These are phyloP conservation scores for Lasiodiplodia sp. DNA, from an alignment of 2,329 filamentous ascomycete genomes.

Conservation along the genomic window DNA sequence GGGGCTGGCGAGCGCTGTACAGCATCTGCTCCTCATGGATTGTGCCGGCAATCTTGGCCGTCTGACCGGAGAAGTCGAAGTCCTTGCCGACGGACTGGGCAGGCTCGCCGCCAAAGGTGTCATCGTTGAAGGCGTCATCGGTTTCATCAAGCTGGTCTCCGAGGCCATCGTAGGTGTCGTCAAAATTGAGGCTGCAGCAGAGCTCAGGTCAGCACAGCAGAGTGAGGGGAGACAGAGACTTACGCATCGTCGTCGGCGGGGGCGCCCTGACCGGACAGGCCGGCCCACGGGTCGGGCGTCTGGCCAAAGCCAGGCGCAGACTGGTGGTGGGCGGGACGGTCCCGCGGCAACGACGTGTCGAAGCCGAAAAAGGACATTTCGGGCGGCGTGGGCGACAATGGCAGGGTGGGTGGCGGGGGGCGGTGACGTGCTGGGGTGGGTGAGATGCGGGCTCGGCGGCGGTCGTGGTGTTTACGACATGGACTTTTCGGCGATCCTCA, in stretches of 20 bases:
- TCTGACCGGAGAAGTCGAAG: slow-evolving; percentile 96
- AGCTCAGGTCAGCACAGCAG: slow-evolving; percentile 50
- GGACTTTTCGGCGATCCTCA: slow-evolving; percentile 18
- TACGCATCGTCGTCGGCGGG: slow-evolving; percentile 67
- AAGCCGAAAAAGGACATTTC: slow-evolving; percentile 93
- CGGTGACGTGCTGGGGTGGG: slow-evolving; percentile 20
- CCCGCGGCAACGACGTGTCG: slow-evolving; percentile 71
- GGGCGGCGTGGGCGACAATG: slow-evolving; percentile 32
- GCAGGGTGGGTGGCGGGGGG: slow-evolving; percentile 32
- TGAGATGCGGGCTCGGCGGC: slow-evolving; percentile 16
- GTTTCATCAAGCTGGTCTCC: slow-evolving; percentile 90
- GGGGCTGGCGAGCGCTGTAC: slow-evolving; percentile 76
- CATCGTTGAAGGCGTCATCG: slow-evolving; percentile 94
- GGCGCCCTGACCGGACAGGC: slow-evolving; percentile 67
- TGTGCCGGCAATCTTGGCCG: slow-evolving; percentile 82
- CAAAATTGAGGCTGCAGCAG: slow-evolving; percentile 76
- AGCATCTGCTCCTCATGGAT: slow-evolving; percentile 91
- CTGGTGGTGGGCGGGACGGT: slow-evolving; percentile 67
- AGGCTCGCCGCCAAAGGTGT: slow-evolving; percentile 75
- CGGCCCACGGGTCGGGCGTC: slow-evolving; percentile 84
- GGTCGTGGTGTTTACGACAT: slow-evolving; percentile 18
- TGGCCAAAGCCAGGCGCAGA: slow-evolving; percentile 83
- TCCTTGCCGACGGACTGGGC: slow-evolving; percentile 77
- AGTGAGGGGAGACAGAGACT: slow-evolving; percentile 45
- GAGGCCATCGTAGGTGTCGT: slow-evolving; percentile 96